Evolutionary conservation across 495 filamentous ascomycete species (phyloP).

Genomic region (Tuber indicum): DNA sequence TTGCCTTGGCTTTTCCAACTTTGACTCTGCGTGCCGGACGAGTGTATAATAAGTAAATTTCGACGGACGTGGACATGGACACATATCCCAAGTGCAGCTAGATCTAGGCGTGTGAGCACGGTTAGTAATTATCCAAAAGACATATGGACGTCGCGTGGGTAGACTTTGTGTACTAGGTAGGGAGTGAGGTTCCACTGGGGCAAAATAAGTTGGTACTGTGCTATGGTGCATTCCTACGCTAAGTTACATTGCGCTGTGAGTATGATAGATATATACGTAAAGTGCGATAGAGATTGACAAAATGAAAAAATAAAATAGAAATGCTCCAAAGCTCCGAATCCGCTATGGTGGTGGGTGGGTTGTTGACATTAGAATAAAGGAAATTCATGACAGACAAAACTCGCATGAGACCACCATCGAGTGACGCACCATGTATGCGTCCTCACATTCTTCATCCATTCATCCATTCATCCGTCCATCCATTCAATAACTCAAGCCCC

Average conservation of each 20-base stretch:
- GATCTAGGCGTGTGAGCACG: too few relatives aligned
- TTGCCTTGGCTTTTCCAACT: too few relatives aligned
- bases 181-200: not conserved
- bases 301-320: not conserved
- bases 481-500: constrained; percentile 21
- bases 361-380: not conserved
- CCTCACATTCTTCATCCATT: constrained; percentile 2
- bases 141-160: not conserved
- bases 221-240: not conserved
- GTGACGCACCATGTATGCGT: not conserved
- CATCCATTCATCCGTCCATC: constrained; percentile 11
- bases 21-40: too few relatives aligned
- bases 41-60: not conserved
- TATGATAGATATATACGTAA: not conserved
- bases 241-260: not conserved
- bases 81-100: not conserved
- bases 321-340: not conserved
- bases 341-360: not conserved
- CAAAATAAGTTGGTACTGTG: not conserved
- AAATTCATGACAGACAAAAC: not conserved
- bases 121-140: not conserved
- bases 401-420: not conserved
- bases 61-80: not conserved
- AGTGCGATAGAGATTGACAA: not conserved
- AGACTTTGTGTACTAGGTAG: not conserved